Evolutionary conservation across 805 yeast species (phyloP), one percentile per base, ranked within the genome.

Genomic region (Saccharomycodes ludwigii): DNA sequence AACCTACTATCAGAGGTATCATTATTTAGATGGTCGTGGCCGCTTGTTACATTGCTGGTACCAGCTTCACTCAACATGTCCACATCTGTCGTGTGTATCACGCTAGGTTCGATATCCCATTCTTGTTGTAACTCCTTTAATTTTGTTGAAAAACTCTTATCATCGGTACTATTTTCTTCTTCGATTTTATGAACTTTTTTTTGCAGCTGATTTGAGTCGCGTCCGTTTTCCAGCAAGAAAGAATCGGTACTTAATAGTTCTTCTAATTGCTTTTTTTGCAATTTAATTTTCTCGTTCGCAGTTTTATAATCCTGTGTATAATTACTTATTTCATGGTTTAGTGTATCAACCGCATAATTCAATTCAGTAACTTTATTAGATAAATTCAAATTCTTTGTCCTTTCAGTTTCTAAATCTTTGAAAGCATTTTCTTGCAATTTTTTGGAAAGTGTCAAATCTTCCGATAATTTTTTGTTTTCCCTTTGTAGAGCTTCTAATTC

Each of bases 401-500:
- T 18, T 12, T 35, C 32, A 5, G 34, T 32, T n/a, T 27, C 22
- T 16, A 32, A 27, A 9, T 30, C 31, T 4, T 21, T 13, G 11
- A 9, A 21, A 22, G 27, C 4, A 11, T 22, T 12, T 8, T 16
- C n/a, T 24, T 35, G 35, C 18, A 33, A 32, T n/a, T 40, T 35
- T 21, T 27, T 33, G 6, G 29, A 21, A 9, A 34, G 20, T 10
- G 18, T 21, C 10, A 46, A 31, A 10, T 44, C 32, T 15, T 33
- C 29, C 26, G 38, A 20, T 29, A 40, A 24, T 29, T 31, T 18
- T 19, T 31, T 17, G 58, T 57, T 25, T 49, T 52, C 27, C 44
- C 45, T 24, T 48, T 46, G 29, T 63, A 40, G 5, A 51, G 54
- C 21, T 61, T 21, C 66, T 6, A 68, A 48, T 32, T 72, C 73